These are phyloP conservation scores for Pneumocystis murina DNA, from an alignment of 1,139 yeast species.

Conservation along the genomic window DNA sequence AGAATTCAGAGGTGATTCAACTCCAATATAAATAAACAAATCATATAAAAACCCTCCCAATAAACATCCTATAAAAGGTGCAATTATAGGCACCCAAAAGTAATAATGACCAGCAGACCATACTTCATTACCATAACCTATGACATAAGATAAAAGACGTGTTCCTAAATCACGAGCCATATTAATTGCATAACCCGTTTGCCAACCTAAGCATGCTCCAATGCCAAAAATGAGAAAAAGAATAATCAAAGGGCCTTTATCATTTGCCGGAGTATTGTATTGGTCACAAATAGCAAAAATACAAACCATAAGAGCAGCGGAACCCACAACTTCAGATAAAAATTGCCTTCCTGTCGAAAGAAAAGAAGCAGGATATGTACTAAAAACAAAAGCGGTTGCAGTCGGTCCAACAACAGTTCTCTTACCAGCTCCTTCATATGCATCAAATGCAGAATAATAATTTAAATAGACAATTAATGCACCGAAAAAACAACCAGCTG, in stretches of 20 bases:
- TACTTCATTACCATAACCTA: slow-evolving; percentile 32
- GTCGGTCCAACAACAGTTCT: slow-evolving; percentile 20
- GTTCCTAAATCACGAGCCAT: slow-evolving; percentile 42
- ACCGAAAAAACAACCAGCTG: slow-evolving; percentile 21
- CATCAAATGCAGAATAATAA: slow-evolving; percentile 20
- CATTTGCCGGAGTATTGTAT: slow-evolving; percentile 31
- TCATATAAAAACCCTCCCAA: slow-evolving; percentile 35
- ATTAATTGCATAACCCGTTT: slow-evolving; percentile 39
- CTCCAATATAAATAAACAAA: slow-evolving; percentile 34
- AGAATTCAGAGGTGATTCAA: slow-evolving; percentile 20
- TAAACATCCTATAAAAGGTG: slow-evolving; percentile 32
- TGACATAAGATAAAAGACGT: slow-evolving; percentile 31
- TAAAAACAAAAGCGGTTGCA: slow-evolving; percentile 30
- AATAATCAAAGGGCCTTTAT: slow-evolving; percentile 32
- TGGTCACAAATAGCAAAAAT: slow-evolving; percentile 37
- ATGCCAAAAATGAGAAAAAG: slow-evolving; percentile 31
- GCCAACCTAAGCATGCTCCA: slow-evolving; percentile 34
- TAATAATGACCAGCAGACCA: slow-evolving; percentile 30
- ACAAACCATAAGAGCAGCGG: slow-evolving; percentile 31
- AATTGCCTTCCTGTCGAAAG: slow-evolving; percentile 32
- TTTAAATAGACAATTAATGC: slow-evolving; percentile 21
- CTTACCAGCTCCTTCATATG: slow-evolving; percentile 19
- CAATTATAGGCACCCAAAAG: slow-evolving; percentile 38
- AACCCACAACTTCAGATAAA: slow-evolving; percentile 31
- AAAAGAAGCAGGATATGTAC: slow-evolving; percentile 33